Conservation (phyloP, 208 protist genomes). For the Novymonas esmeraldas region DNA sequence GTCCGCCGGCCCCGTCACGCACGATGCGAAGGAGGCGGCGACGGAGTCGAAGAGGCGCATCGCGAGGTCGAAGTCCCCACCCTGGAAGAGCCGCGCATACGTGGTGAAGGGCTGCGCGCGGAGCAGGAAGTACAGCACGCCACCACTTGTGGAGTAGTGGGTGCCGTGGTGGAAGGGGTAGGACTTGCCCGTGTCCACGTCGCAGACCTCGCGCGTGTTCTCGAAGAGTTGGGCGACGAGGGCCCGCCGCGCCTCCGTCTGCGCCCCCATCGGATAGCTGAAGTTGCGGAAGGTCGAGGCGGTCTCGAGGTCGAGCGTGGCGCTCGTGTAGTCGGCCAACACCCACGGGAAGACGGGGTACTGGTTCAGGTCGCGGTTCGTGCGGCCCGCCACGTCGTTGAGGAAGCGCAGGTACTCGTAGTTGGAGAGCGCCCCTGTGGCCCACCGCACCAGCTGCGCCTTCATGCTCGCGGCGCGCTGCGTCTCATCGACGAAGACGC, state of each 20-base stretch:
- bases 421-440: constrained; percentile 91
- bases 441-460: constrained; percentile 88
- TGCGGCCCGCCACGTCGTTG: constrained; percentile 91
- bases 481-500: constrained; percentile 65
- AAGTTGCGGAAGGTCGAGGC: constrained; percentile 91
- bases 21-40: constrained; percentile 72
- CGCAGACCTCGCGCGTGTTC: constrained; percentile 41
- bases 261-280: constrained; percentile 96
- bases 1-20: constrained; percentile 84
- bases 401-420: constrained; percentile 95
- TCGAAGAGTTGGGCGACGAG: constrained; percentile 82
- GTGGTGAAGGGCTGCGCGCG: constrained; percentile 98
- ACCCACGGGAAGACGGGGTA: constrained; percentile 97
- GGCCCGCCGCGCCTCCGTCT: constrained; percentile 76
- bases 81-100: constrained; percentile 84
- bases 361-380: constrained; percentile 93
- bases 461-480: constrained; percentile 54
- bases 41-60: constrained; percentile 96
- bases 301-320: constrained; percentile 73
- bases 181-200: constrained; percentile 36
- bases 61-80: constrained; percentile 92
- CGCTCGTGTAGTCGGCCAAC: constrained; percentile 87
- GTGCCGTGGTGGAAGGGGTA: constrained; percentile 97
- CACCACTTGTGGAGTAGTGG: constrained; percentile 97
- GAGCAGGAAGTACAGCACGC: constrained; percentile 97